These are phyloP conservation scores for Colletotrichum costaricense DNA, from an alignment of 2,329 filamentous ascomycete species.

Conservation along the genomic window DNA sequence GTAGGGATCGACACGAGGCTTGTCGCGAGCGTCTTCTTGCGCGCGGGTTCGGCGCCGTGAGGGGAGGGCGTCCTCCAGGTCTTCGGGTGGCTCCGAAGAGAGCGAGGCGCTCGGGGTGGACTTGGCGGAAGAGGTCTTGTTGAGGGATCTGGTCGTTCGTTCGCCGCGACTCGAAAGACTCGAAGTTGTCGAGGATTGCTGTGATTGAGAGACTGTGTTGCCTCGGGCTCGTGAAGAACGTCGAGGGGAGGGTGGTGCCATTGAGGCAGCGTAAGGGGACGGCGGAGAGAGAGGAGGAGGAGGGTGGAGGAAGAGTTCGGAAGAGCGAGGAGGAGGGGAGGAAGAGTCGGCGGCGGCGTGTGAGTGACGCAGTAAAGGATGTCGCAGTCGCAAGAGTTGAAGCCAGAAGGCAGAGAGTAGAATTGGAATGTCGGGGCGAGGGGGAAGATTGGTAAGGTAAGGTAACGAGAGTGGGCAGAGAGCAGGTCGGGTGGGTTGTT, in stretches of 20 bases:
- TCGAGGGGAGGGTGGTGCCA: conserved; percentile 77
- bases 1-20: conserved; percentile 54
- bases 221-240: conserved; percentile 91
- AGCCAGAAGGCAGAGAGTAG: conserved; percentile 42
- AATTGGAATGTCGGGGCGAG: conserved; percentile 39
- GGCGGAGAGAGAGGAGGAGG: conserved; percentile 22
- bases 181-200: conserved; percentile 82
- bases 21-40: conserved; percentile 70
- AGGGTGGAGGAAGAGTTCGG: conserved; percentile 39
- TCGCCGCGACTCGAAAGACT: conserved; percentile 82
- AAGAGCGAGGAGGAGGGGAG: conserved; percentile 41
- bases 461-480: conserved; percentile 31
- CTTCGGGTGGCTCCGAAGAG: conserved; percentile 76
- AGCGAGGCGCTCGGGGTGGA: conserved; percentile 79
- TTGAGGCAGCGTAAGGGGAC: conserved; percentile 49
- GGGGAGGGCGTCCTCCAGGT: conserved; percentile 75
- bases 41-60: conserved; percentile 84
- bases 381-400: conserved; percentile 41
- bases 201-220: conserved; percentile 78
- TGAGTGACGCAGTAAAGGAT: conserved; percentile 47
- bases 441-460: conserved; percentile 36
- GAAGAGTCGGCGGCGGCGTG: conserved; percentile 41
- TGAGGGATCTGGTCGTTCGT: conserved; percentile 76
- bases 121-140: conserved; percentile 81
- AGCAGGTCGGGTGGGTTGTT: conserved; percentile 32